A percentile compares a stretch with the other conserved stretches of the same genome.
Evolutionary conservation across 768 basidiomycete species (phyloP).

Genomic region (Mycena capillaripes): DNA sequence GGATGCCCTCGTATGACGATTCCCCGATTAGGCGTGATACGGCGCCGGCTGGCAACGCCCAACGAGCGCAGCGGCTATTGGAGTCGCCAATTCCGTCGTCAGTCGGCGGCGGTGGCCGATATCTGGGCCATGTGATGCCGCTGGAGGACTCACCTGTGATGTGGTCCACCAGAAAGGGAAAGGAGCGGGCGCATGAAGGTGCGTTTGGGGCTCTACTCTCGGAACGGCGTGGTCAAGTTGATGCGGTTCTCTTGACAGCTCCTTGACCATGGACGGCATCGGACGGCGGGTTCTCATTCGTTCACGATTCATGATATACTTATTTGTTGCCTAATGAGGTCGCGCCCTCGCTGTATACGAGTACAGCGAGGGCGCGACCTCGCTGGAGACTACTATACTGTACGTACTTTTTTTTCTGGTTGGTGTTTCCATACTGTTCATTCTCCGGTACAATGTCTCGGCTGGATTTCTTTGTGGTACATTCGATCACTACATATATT

Average conservation of each 20-base stretch:
- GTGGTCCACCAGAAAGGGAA: constrained; percentile 25
- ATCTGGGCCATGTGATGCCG: constrained; percentile 30
- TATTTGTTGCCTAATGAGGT: constrained; percentile 31
- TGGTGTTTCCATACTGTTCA: constrained; percentile 12
- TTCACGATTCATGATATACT: constrained; percentile 14
- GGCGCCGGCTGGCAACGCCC: constrained; percentile 45
- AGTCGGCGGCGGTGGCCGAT: constrained; percentile 29
- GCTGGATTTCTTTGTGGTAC: constrained; percentile 29
- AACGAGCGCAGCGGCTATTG: constrained; percentile 48
- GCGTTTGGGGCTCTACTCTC: not conserved
- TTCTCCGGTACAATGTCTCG: constrained; percentile 7
- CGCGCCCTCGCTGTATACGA: constrained; percentile 32
- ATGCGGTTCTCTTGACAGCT: not conserved
- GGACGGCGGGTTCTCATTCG: not conserved
- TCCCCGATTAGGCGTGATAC: constrained; percentile 67
- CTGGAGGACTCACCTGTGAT: constrained; percentile 33
- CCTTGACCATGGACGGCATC: constrained; percentile 19
- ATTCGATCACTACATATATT: constrained; percentile 17
- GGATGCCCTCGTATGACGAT: constrained; percentile 56
- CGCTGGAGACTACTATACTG: constrained; percentile 20
- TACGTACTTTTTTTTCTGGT: constrained; percentile 9
- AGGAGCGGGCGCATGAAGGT: constrained; percentile 30
- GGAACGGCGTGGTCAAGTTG: not conserved
- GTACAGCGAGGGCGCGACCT: constrained; percentile 32
- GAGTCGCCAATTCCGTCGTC: constrained; percentile 49